Evolutionary conservation across 1,284 basidiomycete species (phyloP), one percentile per base, ranked within the genome.

Genomic region (Acaromyces ingoldii): DNA sequence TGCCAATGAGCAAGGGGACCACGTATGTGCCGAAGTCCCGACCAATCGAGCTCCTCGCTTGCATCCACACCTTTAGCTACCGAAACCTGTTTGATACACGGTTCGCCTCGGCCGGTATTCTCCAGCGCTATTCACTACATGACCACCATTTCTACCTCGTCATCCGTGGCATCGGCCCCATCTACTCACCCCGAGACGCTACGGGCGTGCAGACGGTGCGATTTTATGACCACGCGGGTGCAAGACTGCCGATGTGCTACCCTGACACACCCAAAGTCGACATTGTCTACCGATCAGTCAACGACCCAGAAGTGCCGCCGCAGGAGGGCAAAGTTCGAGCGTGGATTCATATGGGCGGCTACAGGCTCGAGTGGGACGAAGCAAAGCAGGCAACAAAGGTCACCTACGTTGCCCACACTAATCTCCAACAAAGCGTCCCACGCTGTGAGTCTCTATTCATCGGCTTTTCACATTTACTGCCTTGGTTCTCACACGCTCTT

Each of bases 131-230:
- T 26, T 52, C 50, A 6, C 59, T 57, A 51, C 51, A 58, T 51
- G 61, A 62, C n/a, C 61, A 61, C 47, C 51, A 59, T 38, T 68
- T 68, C 49, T 68, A 68, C 41, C 51, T 65, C 34, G 57, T 62
- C 15, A 61, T 54, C 55, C 37, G 62, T 4, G 65, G 65, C 17
- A 68, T 68, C 33, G 63, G 63, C 0, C 65, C 60, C 26, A 57
- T 66, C 42, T 62, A 68, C 47, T 59, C 51, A 30, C 58, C 61
- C 3, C 43, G 65, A 25, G 65, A 68, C 49, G 51, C 57, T 15
- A 51, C 51, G 17, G 65, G 65, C 33, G 47, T 63, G 9, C 63
- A 68, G 45, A 52, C 53, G 6, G 21, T 55, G 7, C 54, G 65
- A 10, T 63, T 46, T 30, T 64, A 54, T 52, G 58, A 58, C 28